phyloP scores from a whole-genome alignment of 148 eudicot species.

The Fagopyrum homotropicum region DNA sequence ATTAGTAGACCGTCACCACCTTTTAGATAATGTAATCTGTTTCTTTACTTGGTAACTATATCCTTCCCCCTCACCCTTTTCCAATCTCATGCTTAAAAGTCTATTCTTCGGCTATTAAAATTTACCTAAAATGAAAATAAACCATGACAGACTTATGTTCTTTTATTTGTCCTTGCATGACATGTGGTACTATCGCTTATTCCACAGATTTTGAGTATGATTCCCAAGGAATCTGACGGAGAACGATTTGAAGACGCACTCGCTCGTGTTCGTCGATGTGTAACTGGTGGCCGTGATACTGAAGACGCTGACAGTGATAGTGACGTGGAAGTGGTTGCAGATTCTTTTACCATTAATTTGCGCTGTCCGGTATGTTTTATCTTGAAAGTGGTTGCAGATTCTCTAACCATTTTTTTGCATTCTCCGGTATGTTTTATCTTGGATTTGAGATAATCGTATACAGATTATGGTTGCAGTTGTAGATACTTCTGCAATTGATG shows the following conservation, averaged over 20 bases:
- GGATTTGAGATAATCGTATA: not conserved
- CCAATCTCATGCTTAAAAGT: not conserved
- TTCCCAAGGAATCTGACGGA: constrained; percentile 55
- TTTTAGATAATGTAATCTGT: not conserved
- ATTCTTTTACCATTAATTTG: constrained; percentile 55
- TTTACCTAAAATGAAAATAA: not conserved
- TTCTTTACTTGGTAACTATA: not conserved
- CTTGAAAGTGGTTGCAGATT: constrained; percentile 27
- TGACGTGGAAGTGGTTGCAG: constrained; percentile 74
- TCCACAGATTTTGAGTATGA: constrained; percentile 44
- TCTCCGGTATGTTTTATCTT: constrained; percentile 51
- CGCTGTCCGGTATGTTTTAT: constrained; percentile 64
- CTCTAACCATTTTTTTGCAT: constrained; percentile 55
- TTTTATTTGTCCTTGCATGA: not conserved
- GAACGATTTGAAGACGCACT: constrained; percentile 62
- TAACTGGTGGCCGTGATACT: constrained; percentile 53
- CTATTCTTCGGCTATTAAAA: not conserved
- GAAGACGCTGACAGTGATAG: constrained; percentile 72
- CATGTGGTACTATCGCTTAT: not conserved
- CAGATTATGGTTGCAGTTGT: not conserved
- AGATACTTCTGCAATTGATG: not conserved
- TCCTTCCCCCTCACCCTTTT: too few relatives aligned
- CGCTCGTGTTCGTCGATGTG: constrained; percentile 64
- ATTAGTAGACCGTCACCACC: not conserved
- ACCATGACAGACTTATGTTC: not conserved